Conservation (phyloP, 2,329 filamentous ascomycete species). For the Emergomyces africanus region DNA sequence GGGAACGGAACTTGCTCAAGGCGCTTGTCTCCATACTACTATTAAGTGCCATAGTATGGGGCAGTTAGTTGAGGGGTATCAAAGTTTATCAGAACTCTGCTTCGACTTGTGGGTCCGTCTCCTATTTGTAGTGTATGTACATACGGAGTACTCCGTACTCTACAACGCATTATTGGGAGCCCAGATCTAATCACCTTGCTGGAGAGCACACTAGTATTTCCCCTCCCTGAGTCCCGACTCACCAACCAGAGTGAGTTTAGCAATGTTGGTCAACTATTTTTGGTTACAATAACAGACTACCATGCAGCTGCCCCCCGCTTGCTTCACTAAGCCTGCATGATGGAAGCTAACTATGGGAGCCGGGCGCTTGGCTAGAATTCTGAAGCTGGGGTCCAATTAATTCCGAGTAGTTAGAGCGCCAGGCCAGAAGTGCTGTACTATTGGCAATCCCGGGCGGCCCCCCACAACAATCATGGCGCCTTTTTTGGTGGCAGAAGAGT, state of each 20-base stretch:
- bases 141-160: no score
- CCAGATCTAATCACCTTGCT: background rate
- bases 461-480: no score
- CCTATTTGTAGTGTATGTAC: background rate
- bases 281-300: no score
- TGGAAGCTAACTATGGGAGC: background rate
- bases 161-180: background rate
- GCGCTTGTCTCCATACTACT: background rate
- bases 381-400: background rate
- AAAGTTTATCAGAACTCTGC: background rate
- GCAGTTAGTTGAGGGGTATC: background rate
- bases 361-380: background rate
- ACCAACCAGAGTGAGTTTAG: background rate
- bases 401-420: no score
- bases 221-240: background rate
- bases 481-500: no score
- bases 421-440: no score
- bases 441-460: no score
- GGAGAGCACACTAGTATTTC: background rate
- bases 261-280: background rate
- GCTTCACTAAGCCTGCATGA: background rate
- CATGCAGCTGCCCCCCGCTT: background rate
- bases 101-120: background rate
- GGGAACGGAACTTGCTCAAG: background rate
- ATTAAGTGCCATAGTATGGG: background rate